A percentile compares a stretch with the other conserved stretches of the same genome.
These are phyloP conservation scores for Xylaria sp. DNA, from an alignment of 2,329 filamentous ascomycete species.

Conservation along the genomic window DNA sequence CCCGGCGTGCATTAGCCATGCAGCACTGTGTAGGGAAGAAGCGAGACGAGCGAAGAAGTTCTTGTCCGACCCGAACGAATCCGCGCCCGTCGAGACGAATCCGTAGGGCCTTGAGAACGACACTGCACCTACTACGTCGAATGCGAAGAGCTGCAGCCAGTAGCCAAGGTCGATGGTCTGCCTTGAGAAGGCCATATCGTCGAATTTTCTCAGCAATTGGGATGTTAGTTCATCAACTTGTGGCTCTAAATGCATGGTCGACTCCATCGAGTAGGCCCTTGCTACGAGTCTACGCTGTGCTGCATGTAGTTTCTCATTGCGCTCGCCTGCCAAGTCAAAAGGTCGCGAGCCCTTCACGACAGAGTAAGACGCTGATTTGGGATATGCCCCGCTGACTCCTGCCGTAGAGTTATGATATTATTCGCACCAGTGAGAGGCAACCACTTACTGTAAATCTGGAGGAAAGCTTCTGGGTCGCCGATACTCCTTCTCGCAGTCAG, in stretches of 20 bases:
- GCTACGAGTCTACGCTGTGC: constrained; percentile 28
- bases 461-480: constrained; percentile 21
- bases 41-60: constrained; percentile 18
- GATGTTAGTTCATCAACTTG: constrained; percentile 16
- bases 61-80: constrained; percentile 18
- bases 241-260: constrained; percentile 23
- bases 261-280: constrained; percentile 29
- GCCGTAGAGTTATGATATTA: background rate
- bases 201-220: constrained; percentile 9
- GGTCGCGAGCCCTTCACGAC: constrained; percentile 21
- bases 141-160: constrained; percentile 26
- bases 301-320: constrained; percentile 25
- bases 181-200: background rate
- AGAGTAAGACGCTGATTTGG: constrained; percentile 20
- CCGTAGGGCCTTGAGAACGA: constrained; percentile 27
- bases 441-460: constrained; percentile 25
- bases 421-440: background rate
- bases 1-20: constrained; percentile 17
- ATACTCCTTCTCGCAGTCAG: constrained; percentile 19
- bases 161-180: constrained; percentile 18
- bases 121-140: constrained; percentile 26
- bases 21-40: background rate
- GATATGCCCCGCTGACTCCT: constrained; percentile 13
- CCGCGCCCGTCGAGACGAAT: constrained; percentile 16
- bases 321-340: constrained; percentile 26